Conservation (phyloP, 257 asterid species). For the Capsicum chinense region DNA sequence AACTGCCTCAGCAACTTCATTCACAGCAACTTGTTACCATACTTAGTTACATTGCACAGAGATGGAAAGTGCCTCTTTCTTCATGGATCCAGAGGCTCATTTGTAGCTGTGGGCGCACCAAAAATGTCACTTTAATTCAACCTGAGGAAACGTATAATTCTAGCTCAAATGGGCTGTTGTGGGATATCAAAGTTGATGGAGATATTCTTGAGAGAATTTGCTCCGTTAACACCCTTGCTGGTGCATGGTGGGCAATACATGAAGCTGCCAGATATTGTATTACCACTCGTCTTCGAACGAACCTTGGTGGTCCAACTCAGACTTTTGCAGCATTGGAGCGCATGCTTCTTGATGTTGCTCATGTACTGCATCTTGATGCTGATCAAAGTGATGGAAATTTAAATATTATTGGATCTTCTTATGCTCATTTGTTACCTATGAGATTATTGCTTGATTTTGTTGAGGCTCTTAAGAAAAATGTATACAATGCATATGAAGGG, state of each 20-base stretch:
- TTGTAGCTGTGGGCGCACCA: conserved; percentile 67
- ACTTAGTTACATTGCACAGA: conserved; percentile 92
- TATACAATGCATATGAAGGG: conserved; percentile 97
- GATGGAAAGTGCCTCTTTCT: conserved; percentile 93
- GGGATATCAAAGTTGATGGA: conserved; percentile 73
- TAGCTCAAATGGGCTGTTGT: conserved; percentile 66
- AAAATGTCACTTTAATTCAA: conserved; percentile 50
- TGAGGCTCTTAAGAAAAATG: conserved; percentile 95
- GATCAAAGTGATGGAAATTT: conserved; percentile 84
- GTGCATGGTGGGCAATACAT: conserved; percentile 98
- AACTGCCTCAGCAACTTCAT: conserved; percentile 82
- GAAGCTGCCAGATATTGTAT: conserved; percentile 98
- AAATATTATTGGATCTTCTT: conserved; percentile 68
- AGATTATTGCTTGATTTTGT: conserved; percentile 95
- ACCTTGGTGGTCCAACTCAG: conserved; percentile 99
- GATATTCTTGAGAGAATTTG: conserved; percentile 73
- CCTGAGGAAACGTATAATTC: conserved; percentile 63
- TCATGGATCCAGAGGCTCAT: conserved; percentile 93
- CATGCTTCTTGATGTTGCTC: conserved; percentile 95
- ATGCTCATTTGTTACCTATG: conserved; percentile 95
- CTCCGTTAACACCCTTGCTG: conserved; percentile 80
- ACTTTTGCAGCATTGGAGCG: conserved; percentile 99
- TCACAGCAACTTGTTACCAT: conserved; percentile 93
- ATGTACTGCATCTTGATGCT: conserved; percentile 78
- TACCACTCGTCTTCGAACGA: conserved; percentile 91